Evolutionary conservation across 495 filamentous ascomycete species (phyloP), one percentile per base, ranked within the genome.

Genomic region (Entonaema liquescens): DNA sequence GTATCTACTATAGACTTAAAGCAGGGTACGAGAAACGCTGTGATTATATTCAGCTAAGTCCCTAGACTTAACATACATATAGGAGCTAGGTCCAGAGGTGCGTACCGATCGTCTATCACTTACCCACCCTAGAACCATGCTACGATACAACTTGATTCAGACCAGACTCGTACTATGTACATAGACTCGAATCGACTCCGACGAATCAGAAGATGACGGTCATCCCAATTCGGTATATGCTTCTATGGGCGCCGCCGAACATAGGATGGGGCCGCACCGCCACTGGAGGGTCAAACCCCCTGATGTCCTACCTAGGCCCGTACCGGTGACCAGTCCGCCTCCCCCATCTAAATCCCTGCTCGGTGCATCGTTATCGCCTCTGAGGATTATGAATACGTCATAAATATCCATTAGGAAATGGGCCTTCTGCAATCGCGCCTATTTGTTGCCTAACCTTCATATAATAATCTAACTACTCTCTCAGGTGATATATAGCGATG

Each of bases 201-300:
- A 42, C 65, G 59, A 69, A 62, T 70, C 54, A 67, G 67, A 67
- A 64, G 19, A 49, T 26, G 57, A 47, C 40, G 21, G 59, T 53
- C 60, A 62, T 67, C 68, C 68, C 9, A 59, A 71, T 67, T 25
- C 12, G 63, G 68, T 29, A 71, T 44, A 15, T 58, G 36, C 25
- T 49, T 28, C 19, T 44, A 21, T 54, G n/a, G 56, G n/a, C 25
- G 33, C 56, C 25, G 35, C 40, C 49, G n/a, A 21, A 67, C 23
- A 17, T 17, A 13, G 36, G n/a, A 50, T 59, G 25, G 66, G 9
- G 13, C 55, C 38, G 53, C 53, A 59, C 26, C 11, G 42, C 40
- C 19, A 58, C 47, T 15, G 19, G 23, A 31, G 23, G 1, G 21
- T 53, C 19, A 7, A 13, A 42, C 13, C 49, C 17, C 49, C 36